These are phyloP conservation scores for Xylaria sp. DNA, from an alignment of 2,329 filamentous ascomycete species.

Conservation along the genomic window DNA sequence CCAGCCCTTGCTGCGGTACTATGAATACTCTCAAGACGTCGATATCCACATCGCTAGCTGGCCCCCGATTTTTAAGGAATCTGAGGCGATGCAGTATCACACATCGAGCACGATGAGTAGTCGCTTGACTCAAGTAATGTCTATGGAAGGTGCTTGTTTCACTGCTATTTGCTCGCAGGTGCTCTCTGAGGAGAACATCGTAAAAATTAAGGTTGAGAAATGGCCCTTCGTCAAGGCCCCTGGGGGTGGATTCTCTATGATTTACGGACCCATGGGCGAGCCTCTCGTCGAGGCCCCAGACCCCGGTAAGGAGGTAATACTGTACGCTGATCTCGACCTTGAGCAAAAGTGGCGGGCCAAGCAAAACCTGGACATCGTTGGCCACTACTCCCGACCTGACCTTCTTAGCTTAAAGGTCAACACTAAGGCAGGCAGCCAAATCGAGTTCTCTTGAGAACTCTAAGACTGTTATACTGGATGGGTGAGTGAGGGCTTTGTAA, in stretches of 20 bases:
- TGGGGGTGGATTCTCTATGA: slow-evolving; percentile 56
- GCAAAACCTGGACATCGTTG: slow-evolving; percentile 57
- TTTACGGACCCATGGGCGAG: slow-evolving; percentile 63
- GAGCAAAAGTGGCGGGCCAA: slow-evolving; percentile 54
- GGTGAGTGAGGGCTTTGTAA: background rate
- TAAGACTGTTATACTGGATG: background rate
- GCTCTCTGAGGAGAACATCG: slow-evolving; percentile 1
- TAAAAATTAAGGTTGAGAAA: slow-evolving; percentile 3
- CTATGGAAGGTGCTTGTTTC: slow-evolving; percentile 47
- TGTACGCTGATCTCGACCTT: slow-evolving; percentile 61
- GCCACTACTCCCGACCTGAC: slow-evolving; percentile 63
- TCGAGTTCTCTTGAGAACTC: background rate
- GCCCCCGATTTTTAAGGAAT: slow-evolving; percentile 50
- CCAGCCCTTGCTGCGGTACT: slow-evolving; percentile 61
- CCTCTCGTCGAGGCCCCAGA: slow-evolving; percentile 52
- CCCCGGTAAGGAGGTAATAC: slow-evolving; percentile 55
- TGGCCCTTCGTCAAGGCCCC: slow-evolving; percentile 27
- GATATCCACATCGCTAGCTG: slow-evolving; percentile 61
- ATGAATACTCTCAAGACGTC: slow-evolving; percentile 56
- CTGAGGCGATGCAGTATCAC: slow-evolving; percentile 39
- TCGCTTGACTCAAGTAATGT: slow-evolving; percentile 56
- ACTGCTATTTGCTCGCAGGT: slow-evolving; percentile 43
- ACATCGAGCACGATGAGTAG: slow-evolving; percentile 46
- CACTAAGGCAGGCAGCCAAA: background rate
- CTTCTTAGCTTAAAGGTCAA: slow-evolving; percentile 48